Conservation (phyloP, 1,284 basidiomycete genomes). For the Malassezia caprae region DNA sequence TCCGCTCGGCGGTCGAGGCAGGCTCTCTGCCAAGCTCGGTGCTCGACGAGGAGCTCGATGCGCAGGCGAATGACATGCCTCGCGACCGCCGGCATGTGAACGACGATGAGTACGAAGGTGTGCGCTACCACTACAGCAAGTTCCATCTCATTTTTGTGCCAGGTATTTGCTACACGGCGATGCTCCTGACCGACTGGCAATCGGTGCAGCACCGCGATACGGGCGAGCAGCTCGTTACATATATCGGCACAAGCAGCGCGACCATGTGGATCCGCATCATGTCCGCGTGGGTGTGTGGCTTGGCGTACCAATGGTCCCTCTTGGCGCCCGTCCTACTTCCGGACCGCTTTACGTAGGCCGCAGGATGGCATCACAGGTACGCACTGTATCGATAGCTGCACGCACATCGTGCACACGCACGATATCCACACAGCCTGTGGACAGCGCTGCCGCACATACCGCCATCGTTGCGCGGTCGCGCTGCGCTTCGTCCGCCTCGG, state of each 20-base stretch:
- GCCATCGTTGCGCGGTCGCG: constrained; percentile 72
- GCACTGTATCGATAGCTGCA: constrained; percentile 59
- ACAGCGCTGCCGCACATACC: constrained; percentile 64
- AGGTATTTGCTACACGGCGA: constrained; percentile 93
- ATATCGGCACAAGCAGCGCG: constrained; percentile 85
- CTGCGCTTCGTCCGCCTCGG: constrained; percentile 48
- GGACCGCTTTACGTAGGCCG: constrained; percentile 12
- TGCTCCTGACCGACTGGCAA: constrained; percentile 92
- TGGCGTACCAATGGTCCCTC: constrained; percentile 25
- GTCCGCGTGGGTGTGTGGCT: constrained; percentile 58
- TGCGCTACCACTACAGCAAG: constrained; percentile 97
- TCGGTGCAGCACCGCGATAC: constrained; percentile 32
- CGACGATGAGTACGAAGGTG: constrained; percentile 90
- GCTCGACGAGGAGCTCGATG: constrained; percentile 61
- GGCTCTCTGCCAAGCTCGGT: constrained; percentile 89
- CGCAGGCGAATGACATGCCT: constrained; percentile 57
- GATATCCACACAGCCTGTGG: constrained; percentile 60
- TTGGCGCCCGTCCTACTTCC: constrained; percentile 8
- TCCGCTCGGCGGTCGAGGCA: constrained; percentile 88
- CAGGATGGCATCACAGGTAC: constrained; percentile 53
- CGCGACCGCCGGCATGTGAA: constrained; percentile 54
- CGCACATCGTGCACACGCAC: constrained; percentile 75
- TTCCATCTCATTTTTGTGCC: constrained; percentile 97
- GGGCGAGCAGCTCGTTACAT: constrained; percentile 59
- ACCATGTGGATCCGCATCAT: constrained; percentile 99